phyloP scores from a whole-genome alignment of 331 rosid species.

The Pyrus hybrid region DNA sequence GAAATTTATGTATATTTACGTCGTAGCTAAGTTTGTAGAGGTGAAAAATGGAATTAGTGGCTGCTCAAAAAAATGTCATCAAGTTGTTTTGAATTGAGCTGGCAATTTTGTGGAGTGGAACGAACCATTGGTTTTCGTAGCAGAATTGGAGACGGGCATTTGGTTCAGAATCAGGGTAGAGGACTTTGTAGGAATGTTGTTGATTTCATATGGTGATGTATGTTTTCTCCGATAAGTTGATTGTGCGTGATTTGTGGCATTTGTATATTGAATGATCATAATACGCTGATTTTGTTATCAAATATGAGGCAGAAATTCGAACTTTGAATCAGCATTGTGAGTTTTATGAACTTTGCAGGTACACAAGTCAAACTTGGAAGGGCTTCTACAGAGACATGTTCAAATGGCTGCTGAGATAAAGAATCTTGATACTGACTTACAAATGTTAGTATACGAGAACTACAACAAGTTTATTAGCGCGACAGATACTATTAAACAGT shows the following conservation, averaged over 20 bases:
- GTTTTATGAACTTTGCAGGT: constrained; percentile 29
- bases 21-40: not conserved
- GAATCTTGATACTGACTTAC: constrained; percentile 66
- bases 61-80: not conserved
- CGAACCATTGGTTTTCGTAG: not conserved
- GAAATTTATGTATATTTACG: not conserved
- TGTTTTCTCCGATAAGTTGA: not conserved
- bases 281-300: not conserved
- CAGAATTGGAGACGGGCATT: not conserved
- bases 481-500: constrained; percentile 90
- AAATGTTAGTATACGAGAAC: constrained; percentile 52
- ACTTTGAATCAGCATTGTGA: not conserved
- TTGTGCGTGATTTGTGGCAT: not conserved
- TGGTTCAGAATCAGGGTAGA: not conserved
- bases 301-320: not conserved
- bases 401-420: constrained; percentile 91
- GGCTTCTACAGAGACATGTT: constrained; percentile 69
- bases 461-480: constrained; percentile 87
- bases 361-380: constrained; percentile 68
- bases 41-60: not conserved
- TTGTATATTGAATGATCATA: not conserved
- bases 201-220: too few relatives aligned
- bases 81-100: not conserved
- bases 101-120: not conserved
- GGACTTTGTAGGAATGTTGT: too few relatives aligned